phyloP scores from a whole-genome alignment of 176 grass and related monocot genomes.

The Triticum turgidum region DNA sequence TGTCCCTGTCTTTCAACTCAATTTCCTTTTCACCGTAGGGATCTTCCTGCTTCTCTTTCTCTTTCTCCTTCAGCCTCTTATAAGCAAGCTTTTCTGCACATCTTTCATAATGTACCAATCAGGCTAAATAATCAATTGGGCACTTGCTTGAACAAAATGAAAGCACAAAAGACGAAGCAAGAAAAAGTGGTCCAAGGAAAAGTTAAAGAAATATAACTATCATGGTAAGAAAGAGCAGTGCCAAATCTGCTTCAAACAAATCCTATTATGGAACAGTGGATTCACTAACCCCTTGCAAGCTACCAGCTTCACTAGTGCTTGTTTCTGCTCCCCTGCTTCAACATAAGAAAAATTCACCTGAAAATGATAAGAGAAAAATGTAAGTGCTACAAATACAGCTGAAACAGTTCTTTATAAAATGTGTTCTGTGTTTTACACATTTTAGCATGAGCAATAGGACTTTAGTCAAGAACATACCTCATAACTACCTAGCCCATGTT shows the following conservation, averaged over 20 bases:
- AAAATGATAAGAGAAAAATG: background rate
- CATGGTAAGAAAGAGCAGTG: background rate
- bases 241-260: too few species aligned
- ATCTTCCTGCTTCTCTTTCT: slow-evolving; percentile 30
- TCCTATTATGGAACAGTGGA: too few species aligned
- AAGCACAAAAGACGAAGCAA: background rate
- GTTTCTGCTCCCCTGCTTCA: slow-evolving; percentile 85
- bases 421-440: too few species aligned
- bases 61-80: slow-evolving; percentile 64
- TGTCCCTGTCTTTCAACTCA: slow-evolving; percentile 34
- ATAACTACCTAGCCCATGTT: slow-evolving; percentile 72
- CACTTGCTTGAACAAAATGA: slow-evolving; percentile 6
- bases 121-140: slow-evolving; percentile 33
- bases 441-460: slow-evolving; percentile 8
- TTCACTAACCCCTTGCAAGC: slow-evolving; percentile 73
- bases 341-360: slow-evolving; percentile 94
- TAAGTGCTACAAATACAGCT: too few species aligned
- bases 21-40: slow-evolving; percentile 28
- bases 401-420: too few species aligned
- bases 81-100: slow-evolving; percentile 97
- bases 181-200: background rate
- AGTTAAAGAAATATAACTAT: background rate
- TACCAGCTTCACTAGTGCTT: slow-evolving; percentile 92
- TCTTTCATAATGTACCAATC: slow-evolving; percentile 48
- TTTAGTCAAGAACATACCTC: slow-evolving; percentile 53